Percentiles rank a stretch among this genome's conserved stretches.
These are phyloP conservation scores for Xylaria sp. DNA, from an alignment of 495 filamentous ascomycete genomes.

Conservation along the genomic window DNA sequence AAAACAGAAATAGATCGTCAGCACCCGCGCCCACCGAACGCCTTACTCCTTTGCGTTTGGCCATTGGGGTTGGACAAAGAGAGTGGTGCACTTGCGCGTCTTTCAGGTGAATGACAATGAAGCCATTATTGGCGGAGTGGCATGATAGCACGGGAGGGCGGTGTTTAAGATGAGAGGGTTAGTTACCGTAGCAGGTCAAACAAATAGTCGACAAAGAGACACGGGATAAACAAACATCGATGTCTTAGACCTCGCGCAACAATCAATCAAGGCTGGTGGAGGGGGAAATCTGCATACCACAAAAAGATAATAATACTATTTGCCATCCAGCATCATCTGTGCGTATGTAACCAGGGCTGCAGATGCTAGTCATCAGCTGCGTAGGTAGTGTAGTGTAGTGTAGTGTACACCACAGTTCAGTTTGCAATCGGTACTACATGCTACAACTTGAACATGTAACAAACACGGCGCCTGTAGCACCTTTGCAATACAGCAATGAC, in stretches of 20 bases:
- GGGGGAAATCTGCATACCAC: not conserved
- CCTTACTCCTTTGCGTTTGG: not conserved
- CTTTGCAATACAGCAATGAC: not conserved
- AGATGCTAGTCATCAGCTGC: not conserved
- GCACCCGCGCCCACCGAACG: not conserved
- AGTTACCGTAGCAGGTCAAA: constrained; percentile 5
- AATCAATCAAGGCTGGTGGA: not conserved
- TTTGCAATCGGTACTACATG: not conserved
- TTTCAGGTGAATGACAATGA: constrained; percentile 11
- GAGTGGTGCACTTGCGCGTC: constrained; percentile 4
- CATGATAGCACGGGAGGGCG: not conserved
- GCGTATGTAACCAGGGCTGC: not conserved
- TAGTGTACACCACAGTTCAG: no score
- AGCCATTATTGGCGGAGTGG: not conserved
- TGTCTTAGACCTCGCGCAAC: constrained; percentile 6
- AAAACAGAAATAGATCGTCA: constrained; percentile 23
- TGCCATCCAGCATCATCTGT: no score
- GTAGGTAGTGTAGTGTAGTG: no score
- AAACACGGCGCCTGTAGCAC: not conserved
- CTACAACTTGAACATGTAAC: not conserved
- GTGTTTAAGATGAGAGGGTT: not conserved
- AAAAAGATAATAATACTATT: not conserved
- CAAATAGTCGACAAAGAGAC: constrained; percentile 11
- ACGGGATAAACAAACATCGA: constrained; percentile 15
- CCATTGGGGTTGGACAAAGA: not conserved